A percentile compares a stretch with the other conserved stretches of the same genome.
phyloP scores from a whole-genome alignment of 139 green algal genomes.

The Marvania coccoides region DNA sequence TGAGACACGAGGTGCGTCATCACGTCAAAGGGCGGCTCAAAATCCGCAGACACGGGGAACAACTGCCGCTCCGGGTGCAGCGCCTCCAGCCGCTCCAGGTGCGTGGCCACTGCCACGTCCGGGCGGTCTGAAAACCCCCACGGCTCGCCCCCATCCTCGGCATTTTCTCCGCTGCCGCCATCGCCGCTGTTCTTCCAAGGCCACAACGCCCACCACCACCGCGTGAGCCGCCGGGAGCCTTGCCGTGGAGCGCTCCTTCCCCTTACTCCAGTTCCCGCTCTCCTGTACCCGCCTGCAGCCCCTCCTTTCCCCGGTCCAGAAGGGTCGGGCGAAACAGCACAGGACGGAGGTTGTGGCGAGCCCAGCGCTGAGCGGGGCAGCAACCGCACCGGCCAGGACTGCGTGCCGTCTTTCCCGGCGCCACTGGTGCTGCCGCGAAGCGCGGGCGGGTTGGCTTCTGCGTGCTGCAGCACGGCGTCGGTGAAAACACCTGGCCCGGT shows the following conservation, averaged over 20 bases:
- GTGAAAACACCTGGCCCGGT: conserved; percentile 79
- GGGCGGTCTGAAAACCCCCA: neutral
- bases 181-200: neutral
- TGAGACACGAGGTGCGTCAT: conserved; percentile 28
- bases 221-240: neutral
- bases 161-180: neutral
- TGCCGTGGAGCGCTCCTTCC: neutral
- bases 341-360: no score
- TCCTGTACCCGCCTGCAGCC: neutral
- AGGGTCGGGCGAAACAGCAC: no score
- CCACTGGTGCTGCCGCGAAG: neutral
- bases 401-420: no score
- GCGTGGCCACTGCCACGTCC: neutral
- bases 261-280: neutral
- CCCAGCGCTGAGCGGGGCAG: conserved; percentile 50
- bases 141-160: neutral
- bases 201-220: neutral
- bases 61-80: neutral
- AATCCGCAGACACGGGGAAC: conserved; percentile 57
- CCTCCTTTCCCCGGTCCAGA: no score
- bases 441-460: conserved; percentile 13
- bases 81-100: neutral
- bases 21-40: conserved; percentile 67
- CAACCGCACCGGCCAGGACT: conserved; percentile 59
- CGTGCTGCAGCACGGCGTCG: conserved; percentile 65